Evolutionary conservation across 2,329 filamentous ascomycete genomes (phyloP).

Genomic region (Penicillium sp.): DNA sequence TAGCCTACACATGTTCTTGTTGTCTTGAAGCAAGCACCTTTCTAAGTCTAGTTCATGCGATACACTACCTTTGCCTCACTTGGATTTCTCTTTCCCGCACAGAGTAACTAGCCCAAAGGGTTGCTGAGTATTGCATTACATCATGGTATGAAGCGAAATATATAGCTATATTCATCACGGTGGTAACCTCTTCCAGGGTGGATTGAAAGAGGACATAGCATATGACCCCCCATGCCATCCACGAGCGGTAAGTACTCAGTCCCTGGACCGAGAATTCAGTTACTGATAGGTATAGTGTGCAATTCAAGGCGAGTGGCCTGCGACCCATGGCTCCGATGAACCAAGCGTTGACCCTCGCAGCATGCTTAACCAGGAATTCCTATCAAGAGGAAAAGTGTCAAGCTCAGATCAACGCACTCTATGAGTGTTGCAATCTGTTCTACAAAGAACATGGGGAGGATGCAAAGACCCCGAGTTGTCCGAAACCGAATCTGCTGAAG

Average conservation of each 20-base stretch:
- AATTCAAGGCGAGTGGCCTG: conserved; percentile 73
- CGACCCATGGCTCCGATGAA: conserved; percentile 6
- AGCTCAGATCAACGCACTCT: conserved; percentile 78
- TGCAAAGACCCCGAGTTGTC: conserved; percentile 80
- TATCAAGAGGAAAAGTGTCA: conserved; percentile 88
- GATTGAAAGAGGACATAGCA: conserved; percentile 71
- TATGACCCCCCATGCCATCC: conserved; percentile 83
- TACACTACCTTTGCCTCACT: background rate
- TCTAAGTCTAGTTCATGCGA: no score
- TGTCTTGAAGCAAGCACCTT: background rate
- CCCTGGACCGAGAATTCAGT: background rate
- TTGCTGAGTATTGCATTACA: conserved; percentile 21
- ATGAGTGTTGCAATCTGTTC: conserved; percentile 90
- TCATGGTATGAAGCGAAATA: conserved; percentile 33
- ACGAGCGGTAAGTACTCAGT: conserved; percentile 66
- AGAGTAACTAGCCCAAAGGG: background rate
- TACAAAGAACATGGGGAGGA: conserved; percentile 79
- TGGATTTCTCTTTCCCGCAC: background rate
- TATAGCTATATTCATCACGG: conserved; percentile 7
- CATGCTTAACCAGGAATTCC: conserved; percentile 80
- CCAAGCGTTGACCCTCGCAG: conserved; percentile 50
- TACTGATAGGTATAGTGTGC: conserved; percentile 66
- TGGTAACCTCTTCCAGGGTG: conserved; percentile 32
- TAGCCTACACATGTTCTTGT: background rate
- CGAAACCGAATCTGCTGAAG: conserved; percentile 76